Conservation (phyloP, 805 yeast species). For the Priceomyces fermenticarens region DNA sequence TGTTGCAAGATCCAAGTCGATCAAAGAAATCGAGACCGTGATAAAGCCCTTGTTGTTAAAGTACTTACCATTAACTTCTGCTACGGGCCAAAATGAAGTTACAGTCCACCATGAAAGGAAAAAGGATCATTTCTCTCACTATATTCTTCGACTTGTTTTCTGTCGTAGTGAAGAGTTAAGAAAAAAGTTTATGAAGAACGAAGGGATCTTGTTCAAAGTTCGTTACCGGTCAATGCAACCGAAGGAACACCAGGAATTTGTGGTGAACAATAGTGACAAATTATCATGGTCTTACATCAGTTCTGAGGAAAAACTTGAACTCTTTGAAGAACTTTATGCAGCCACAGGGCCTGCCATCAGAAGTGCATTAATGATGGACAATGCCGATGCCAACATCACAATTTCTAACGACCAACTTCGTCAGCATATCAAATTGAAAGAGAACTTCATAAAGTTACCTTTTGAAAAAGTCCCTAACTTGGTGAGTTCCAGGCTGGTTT, state of each 20-base stretch:
- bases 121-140: conserved; percentile 93
- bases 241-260: conserved; percentile 67
- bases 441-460: conserved; percentile 77
- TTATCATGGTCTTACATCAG: conserved; percentile 71
- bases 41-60: conserved; percentile 66
- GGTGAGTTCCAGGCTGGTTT: conserved; percentile 69
- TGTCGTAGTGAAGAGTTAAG: conserved; percentile 84
- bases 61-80: conserved; percentile 56
- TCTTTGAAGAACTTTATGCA: conserved; percentile 49
- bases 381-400: conserved; percentile 21
- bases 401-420: conserved; percentile 50
- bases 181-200: conserved; percentile 73
- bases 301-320: conserved; percentile 54
- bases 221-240: conserved; percentile 64
- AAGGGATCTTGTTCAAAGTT: conserved; percentile 67
- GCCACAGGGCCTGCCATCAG: conserved; percentile 49
- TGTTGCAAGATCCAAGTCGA: conserved; percentile 56
- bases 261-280: conserved; percentile 50
- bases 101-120: conserved; percentile 56
- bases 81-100: conserved; percentile 10
- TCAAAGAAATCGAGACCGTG: conserved; percentile 61
- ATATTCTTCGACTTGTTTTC: conserved; percentile 81
- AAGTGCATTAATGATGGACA: conserved; percentile 31
- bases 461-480: conserved; percentile 82
- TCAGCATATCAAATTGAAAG: conserved; percentile 48